Percentiles rank a stretch among this genome's conserved stretches.
These are phyloP conservation scores for Coniferiporia sulphurascens DNA, from an alignment of 1,284 basidiomycete genomes.

Conservation along the genomic window DNA sequence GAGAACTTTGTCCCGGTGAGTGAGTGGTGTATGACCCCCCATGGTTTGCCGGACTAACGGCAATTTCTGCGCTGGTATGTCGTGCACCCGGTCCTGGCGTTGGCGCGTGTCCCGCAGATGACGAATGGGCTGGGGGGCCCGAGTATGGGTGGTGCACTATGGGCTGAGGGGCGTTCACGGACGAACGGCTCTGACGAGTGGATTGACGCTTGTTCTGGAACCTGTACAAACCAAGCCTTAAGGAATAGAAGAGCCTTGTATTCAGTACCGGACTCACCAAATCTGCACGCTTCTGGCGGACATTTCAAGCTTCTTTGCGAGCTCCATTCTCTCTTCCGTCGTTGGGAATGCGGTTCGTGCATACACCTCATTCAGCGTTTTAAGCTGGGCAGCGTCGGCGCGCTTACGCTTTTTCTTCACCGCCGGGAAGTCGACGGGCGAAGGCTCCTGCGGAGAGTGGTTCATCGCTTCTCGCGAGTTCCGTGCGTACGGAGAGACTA, in stretches of 20 bases:
- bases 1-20: constrained; percentile 7
- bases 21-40: constrained; percentile 15
- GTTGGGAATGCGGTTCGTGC: constrained; percentile 77
- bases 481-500: constrained; percentile 19
- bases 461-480: constrained; percentile 7
- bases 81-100: constrained; percentile 6
- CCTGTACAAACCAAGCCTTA: constrained; percentile 35
- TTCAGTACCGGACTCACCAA: constrained; percentile 46
- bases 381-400: constrained; percentile 72
- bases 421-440: constrained; percentile 48
- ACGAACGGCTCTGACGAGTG: constrained; percentile 69
- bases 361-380: constrained; percentile 75
- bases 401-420: constrained; percentile 85
- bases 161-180: constrained; percentile 38
- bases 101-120: constrained; percentile 1
- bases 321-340: constrained; percentile 72
- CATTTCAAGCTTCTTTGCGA: constrained; percentile 76
- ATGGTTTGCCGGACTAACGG: constrained; percentile 14
- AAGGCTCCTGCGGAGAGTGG: constrained; percentile 30
- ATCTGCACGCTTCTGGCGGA: constrained; percentile 80
- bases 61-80: constrained; percentile 13
- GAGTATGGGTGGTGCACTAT: constrained; percentile 49
- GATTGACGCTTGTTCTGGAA: constrained; percentile 83
- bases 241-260: constrained; percentile 13
- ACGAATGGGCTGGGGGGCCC: constrained; percentile 32